A percentile compares a stretch with the other conserved stretches of the same genome.
Evolutionary conservation across 805 yeast species (phyloP).

Genomic region (Yueomyces sinensis): DNA sequence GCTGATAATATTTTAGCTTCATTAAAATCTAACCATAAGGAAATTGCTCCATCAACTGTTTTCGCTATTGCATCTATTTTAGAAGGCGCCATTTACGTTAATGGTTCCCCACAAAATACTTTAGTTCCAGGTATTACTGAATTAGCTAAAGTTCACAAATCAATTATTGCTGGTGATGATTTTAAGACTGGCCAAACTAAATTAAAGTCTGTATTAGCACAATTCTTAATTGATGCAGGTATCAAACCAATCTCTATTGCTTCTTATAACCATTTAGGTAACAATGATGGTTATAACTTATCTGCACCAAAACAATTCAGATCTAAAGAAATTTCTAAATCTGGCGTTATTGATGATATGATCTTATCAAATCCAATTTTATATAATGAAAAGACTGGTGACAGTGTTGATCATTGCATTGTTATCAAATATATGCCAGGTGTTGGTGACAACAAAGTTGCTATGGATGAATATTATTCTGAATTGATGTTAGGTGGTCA

Average conservation of each 20-base stretch:
- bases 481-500: constrained; percentile 97
- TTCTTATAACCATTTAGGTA: constrained; percentile 91
- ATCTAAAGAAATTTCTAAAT: constrained; percentile 89
- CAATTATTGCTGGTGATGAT: constrained; percentile 93
- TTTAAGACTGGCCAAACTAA: constrained; percentile 96
- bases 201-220: constrained; percentile 91
- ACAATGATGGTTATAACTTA: constrained; percentile 89
- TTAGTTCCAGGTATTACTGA: constrained; percentile 92
- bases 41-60: constrained; percentile 84
- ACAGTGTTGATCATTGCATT: constrained; percentile 81
- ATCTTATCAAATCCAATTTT: constrained; percentile 75
- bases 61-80: constrained; percentile 89
- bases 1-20: constrained; percentile 64
- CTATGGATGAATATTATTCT: constrained; percentile 96
- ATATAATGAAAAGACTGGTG: constrained; percentile 50
- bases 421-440: constrained; percentile 91
- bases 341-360: constrained; percentile 88
- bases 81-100: constrained; percentile 81
- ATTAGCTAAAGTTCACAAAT: constrained; percentile 62
- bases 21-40: constrained; percentile 66
- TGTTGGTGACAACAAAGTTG: constrained; percentile 92
- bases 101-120: constrained; percentile 96
- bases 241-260: constrained; percentile 90
- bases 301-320: constrained; percentile 87
- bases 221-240: constrained; percentile 93